These are phyloP conservation scores for Pseudogymnoascus sp. DNA, from an alignment of 2,329 filamentous ascomycete genomes.

Conservation along the genomic window DNA sequence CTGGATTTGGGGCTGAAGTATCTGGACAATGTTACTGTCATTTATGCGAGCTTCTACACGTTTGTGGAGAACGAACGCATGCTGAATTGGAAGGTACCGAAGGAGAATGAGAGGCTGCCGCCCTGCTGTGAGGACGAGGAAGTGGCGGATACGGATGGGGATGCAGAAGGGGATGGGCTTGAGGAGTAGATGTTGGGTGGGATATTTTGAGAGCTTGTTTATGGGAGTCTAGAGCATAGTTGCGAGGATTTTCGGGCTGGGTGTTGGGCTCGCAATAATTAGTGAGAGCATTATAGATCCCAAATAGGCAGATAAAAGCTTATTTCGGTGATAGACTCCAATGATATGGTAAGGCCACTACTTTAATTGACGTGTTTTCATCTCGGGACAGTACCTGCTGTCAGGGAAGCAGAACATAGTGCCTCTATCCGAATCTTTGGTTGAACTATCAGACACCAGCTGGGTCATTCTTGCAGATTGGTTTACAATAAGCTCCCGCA, in stretches of 20 bases:
- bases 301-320: background rate
- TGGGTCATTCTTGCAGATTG: background rate
- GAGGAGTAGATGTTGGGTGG: background rate
- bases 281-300: background rate
- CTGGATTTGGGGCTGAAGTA: constrained; percentile 54
- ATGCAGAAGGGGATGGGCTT: background rate
- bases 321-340: background rate
- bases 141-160: constrained; percentile 9
- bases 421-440: background rate
- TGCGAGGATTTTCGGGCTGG: background rate
- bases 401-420: background rate
- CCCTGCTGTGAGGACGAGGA: constrained; percentile 15
- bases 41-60: constrained; percentile 55
- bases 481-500: background rate
- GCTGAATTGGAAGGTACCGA: constrained; percentile 53
- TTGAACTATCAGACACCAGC: background rate
- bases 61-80: constrained; percentile 63
- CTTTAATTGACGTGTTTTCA: background rate
- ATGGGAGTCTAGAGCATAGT: background rate
- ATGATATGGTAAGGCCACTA: background rate
- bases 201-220: background rate
- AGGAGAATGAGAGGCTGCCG: constrained; percentile 17
- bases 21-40: constrained; percentile 47
- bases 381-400: background rate
- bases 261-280: background rate